Conservation (phyloP, 768 basidiomycete genomes). For the Peribolospora kevripleyi region DNA sequence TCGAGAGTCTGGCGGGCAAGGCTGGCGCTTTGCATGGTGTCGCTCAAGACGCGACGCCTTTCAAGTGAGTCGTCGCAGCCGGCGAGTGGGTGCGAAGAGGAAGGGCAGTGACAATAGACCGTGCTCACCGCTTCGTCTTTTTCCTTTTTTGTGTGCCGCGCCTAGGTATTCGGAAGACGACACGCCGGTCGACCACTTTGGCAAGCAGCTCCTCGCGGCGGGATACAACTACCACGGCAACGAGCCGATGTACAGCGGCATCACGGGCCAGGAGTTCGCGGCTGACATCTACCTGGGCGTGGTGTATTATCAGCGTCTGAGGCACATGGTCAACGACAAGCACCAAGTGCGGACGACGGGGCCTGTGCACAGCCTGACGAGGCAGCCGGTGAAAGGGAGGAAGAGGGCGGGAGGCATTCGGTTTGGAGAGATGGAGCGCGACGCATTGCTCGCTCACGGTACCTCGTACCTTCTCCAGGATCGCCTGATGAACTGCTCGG, state of each 20-base stretch:
- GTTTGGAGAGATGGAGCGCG: conserved; percentile 99
- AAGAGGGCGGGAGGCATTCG: conserved; percentile 97
- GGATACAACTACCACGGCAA: conserved; percentile 99
- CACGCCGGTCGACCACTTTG: conserved; percentile 93
- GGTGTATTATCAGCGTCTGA: conserved; percentile 92
- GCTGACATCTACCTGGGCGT: conserved; percentile 97
- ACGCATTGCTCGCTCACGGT: conserved; percentile 93
- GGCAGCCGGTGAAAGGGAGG: conserved; percentile 94
- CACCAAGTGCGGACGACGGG: conserved; percentile 98
- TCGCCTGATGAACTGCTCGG: conserved; percentile 97
- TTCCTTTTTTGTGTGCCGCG: neutral
- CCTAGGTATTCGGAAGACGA: conserved; percentile 78
- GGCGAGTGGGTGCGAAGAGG: neutral
- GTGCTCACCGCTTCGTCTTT: conserved; percentile 2
- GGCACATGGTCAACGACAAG: conserved; percentile 99
- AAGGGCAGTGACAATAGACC: neutral
- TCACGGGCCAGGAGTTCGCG: conserved; percentile 93
- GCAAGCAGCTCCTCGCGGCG: conserved; percentile 69
- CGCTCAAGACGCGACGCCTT: conserved; percentile 94
- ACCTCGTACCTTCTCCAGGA: conserved; percentile 97
- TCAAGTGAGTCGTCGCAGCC: conserved; percentile 38
- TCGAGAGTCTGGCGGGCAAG: conserved; percentile 99
- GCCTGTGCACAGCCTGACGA: conserved; percentile 80
- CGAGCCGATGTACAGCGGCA: conserved; percentile 99
- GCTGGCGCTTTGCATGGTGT: conserved; percentile 95